Evolutionary conservation across 768 basidiomycete genomes (phyloP).

Genomic region (Hericium alpestre): DNA sequence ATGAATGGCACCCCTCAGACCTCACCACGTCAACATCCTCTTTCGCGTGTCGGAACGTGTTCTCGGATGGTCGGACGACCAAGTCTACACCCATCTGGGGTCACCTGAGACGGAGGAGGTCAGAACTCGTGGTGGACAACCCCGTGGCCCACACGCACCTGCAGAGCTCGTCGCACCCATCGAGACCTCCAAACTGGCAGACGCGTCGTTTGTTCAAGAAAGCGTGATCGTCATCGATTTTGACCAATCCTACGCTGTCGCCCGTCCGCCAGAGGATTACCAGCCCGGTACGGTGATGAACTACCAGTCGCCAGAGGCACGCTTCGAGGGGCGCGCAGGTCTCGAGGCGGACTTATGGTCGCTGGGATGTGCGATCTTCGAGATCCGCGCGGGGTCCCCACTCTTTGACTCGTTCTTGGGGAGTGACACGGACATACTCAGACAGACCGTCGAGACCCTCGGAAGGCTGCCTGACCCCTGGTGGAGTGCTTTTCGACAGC

Average conservation of each 20-base stretch:
- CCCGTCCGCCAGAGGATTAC: conserved; percentile 20
- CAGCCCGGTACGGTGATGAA: conserved; percentile 21
- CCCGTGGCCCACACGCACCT: conserved; percentile 22
- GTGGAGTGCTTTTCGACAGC: conserved; percentile 26
- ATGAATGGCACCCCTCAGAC: background rate
- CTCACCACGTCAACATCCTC: background rate
- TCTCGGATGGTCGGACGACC: conserved; percentile 23
- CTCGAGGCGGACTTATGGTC: conserved; percentile 29
- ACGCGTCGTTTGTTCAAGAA: conserved; percentile 23
- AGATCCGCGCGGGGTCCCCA: conserved; percentile 30
- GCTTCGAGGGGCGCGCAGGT: conserved; percentile 22
- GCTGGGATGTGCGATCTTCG: conserved; percentile 31
- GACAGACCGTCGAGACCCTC: conserved; percentile 25
- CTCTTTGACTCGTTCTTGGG: conserved; percentile 31
- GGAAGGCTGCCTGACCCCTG: conserved; percentile 33
- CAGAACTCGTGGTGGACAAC: conserved; percentile 14
- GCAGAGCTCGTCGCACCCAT: conserved; percentile 20
- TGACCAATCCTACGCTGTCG: conserved; percentile 25
- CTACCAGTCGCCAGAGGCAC: conserved; percentile 27
- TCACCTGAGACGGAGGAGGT: conserved; percentile 23
- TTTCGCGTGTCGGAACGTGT: conserved; percentile 8
- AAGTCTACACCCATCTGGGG: conserved; percentile 24
- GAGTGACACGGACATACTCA: conserved; percentile 21
- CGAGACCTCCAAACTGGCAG: conserved; percentile 12
- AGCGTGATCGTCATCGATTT: conserved; percentile 26